Evolutionary conservation across 768 basidiomycete species (phyloP), one percentile per base, ranked within the genome.

Genomic region (Pholiota molesta): DNA sequence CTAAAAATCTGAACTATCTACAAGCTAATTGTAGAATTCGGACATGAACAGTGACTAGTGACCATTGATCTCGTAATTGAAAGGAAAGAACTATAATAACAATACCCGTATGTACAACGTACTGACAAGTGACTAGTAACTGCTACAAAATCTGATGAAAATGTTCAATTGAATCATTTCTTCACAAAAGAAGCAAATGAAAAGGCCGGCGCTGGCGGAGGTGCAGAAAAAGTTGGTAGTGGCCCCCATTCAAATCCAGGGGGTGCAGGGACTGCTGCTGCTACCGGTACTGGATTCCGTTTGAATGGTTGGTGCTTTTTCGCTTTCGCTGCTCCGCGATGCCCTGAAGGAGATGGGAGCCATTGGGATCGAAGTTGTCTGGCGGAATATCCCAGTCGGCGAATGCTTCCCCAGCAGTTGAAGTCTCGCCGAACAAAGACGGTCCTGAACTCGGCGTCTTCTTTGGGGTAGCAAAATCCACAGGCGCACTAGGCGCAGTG

Each of bases 171-270:
- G 6, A 14, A 28, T 57, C 56, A 57, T 49, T 58, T 58, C 47
- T 49, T 49, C 47, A 49, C 47, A 19, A 49, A 49, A 2, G 47
- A 49, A 49, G 47, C 47, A 26, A 49, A 49, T 14, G 47, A 49
- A 26, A 49, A 49, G n/a, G 47, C 21, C 9, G 47, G 21, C 14
- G n/a, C n/a, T 10, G 68, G 64, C 13, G 61, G 69, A 44, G 72
- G 61, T 45, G 73, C 72, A 45, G 72, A 68, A 59, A 83, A 82
- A 19, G 57, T 75, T 3, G 87, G 87, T 60, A 88, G 65, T 1
- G 87, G 86, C 10, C 88, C 88, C 87, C 87, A 89, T 65, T 83
- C 79, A 70, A 88, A 87, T 1, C 75, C 66, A 23, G 79, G 63
- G 21, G 75, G 65, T 14, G 69, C 66, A 21, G 79, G 62, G 5